A percentile compares a stretch with the other conserved stretches of the same genome.
phyloP scores from a whole-genome alignment of 2,329 filamentous ascomycete genomes.

The Aureobasidium mangrovei region DNA sequence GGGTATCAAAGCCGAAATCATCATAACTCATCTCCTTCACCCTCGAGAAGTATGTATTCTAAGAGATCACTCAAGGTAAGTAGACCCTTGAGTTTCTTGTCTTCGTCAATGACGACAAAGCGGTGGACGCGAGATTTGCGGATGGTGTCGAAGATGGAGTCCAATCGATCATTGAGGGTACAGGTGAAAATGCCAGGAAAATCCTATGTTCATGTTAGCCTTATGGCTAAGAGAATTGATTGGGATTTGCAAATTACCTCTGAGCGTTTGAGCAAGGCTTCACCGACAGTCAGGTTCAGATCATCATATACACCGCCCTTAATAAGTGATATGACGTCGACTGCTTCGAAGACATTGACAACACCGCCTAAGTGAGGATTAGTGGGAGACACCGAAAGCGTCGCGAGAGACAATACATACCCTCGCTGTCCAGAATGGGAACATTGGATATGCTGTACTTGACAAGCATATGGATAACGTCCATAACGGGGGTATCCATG shows the following conservation, averaged over 20 bases:
- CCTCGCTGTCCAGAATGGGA: slow-evolving; percentile 77
- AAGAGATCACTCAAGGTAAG: slow-evolving; percentile 94
- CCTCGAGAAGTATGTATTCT: slow-evolving; percentile 81
- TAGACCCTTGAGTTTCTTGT: slow-evolving; percentile 75
- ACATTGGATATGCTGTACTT: slow-evolving; percentile 89
- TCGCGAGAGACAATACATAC: slow-evolving; percentile 24
- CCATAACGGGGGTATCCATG: slow-evolving; percentile 87
- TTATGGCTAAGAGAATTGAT: neutral
- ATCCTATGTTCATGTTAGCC: slow-evolving; percentile 46
- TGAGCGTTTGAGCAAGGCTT: slow-evolving; percentile 75
- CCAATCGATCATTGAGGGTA: slow-evolving; percentile 79
- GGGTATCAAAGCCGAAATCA: slow-evolving; percentile 12
- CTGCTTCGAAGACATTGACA: slow-evolving; percentile 93
- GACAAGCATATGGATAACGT: slow-evolving; percentile 90
- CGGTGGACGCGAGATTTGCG: slow-evolving; percentile 91
- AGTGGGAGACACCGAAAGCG: neutral
- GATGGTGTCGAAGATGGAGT: slow-evolving; percentile 94
- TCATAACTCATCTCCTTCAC: slow-evolving; percentile 27
- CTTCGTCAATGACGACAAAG: slow-evolving; percentile 85
- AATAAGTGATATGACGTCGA: slow-evolving; percentile 93
- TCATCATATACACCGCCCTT: slow-evolving; percentile 91
- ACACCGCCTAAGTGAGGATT: slow-evolving; percentile 47
- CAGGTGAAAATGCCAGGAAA: slow-evolving; percentile 97
- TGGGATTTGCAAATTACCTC: slow-evolving; percentile 44
- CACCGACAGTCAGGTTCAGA: slow-evolving; percentile 73